Percentiles rank a stretch among this genome's conserved stretches.
Conservation (phyloP, 805 yeast species). For the Saccharomycopsis sp. region DNA sequence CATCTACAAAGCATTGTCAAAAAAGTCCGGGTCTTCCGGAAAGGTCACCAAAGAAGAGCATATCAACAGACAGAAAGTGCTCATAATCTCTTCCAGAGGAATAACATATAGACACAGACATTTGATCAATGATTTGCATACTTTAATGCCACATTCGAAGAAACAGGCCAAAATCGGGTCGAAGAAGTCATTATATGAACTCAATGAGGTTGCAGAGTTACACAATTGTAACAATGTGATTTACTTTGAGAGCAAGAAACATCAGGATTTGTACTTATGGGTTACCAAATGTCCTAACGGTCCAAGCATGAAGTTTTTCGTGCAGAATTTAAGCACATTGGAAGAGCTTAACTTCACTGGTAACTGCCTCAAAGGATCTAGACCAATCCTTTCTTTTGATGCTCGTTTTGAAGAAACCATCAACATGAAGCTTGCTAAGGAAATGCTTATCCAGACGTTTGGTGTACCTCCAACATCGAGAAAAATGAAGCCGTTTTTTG, state of each 20-base stretch:
- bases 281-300: constrained; percentile 96
- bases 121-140: constrained; percentile 70
- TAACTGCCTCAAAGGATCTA: constrained; percentile 88
- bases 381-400: constrained; percentile 91
- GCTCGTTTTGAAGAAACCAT: constrained; percentile 61
- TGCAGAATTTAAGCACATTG: constrained; percentile 92
- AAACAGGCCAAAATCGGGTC: constrained; percentile 95
- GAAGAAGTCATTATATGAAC: constrained; percentile 78
- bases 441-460: constrained; percentile 71
- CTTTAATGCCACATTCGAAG: constrained; percentile 86
- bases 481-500: constrained; percentile 89
- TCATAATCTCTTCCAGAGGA: constrained; percentile 90
- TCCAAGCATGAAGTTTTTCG: constrained; percentile 88
- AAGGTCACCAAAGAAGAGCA: constrained; percentile 42
- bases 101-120: constrained; percentile 95
- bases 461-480: constrained; percentile 96
- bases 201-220: constrained; percentile 93
- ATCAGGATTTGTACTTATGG: constrained; percentile 92
- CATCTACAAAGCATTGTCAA: constrained; percentile 55
- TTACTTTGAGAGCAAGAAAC: constrained; percentile 94
- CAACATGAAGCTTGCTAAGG: constrained; percentile 73
- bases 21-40: constrained; percentile 34
- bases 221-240: constrained; percentile 94
- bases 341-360: constrained; percentile 96
- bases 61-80: constrained; percentile 80